Evolutionary conservation across 2,329 filamentous ascomycete genomes (phyloP), one percentile per base, ranked within the genome.

Genomic region (Aspergillus alliaceus): DNA sequence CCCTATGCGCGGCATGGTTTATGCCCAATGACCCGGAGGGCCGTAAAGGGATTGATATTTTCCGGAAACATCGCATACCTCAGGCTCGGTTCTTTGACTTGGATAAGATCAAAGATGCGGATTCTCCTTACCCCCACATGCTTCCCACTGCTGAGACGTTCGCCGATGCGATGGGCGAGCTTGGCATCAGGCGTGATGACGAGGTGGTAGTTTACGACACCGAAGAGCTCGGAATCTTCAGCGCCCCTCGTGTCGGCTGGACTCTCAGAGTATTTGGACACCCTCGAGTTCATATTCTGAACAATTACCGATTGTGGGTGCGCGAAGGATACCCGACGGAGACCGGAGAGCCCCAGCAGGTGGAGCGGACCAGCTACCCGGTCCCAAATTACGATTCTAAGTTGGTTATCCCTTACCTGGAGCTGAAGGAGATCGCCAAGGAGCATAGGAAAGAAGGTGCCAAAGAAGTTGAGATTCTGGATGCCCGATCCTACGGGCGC

Each of bases 241-340:
- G 90, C 66, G 95, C 93, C 1, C 95, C 95, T 4, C 85, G 95
- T 40, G 93, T 96, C 0, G 93, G 88, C 56, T 99, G 95, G 95
- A 99, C 93, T 1, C 80, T 99, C 63, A 86, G 86, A 68, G 86
- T 91, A 32, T 98, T 98, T 74, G 95, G 95, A 1, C 95, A 99
- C 73, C 80, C 86, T 44, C 88, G 86, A 62, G 93, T 99, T 14
- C 92, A 97, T 73, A 77, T 99, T 18, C 79, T 99, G 54, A 96
- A 99, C 79, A 99, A 99, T 78, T 99, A 97, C 79, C 90, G 88
- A 73, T 77, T 90, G n/a, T 99, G 93, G 91, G 87, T 93, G 1
- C 89, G 93, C 32, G 82, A 96, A 69, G 91, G 90, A 1, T 84
- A 87, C 63, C 90, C 92, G 0, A 89, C 88, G 0, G 92, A 96